These are phyloP conservation scores for Stipa capillata DNA, from an alignment of 176 grass and related monocot genomes.

Conservation along the genomic window DNA sequence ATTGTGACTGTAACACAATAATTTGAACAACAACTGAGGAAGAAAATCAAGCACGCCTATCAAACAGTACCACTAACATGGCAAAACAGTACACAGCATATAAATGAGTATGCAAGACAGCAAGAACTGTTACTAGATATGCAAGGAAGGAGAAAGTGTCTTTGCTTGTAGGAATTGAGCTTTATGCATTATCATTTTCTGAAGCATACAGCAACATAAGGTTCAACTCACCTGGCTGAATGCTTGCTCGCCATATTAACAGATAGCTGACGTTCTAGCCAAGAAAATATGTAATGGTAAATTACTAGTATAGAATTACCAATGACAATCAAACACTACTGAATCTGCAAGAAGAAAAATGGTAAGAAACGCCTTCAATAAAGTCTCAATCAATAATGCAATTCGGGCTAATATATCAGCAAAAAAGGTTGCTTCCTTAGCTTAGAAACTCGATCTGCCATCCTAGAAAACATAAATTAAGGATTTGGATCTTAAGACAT, in stretches of 20 bases:
- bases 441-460: not conserved
- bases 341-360: not conserved
- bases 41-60: not conserved
- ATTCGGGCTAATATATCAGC: not conserved
- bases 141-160: slow-evolving; percentile 3
- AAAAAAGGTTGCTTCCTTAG: not conserved
- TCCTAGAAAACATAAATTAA: not conserved
- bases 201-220: not conserved
- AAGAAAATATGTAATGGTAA: not conserved
- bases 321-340: not conserved
- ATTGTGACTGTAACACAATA: not conserved
- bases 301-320: not conserved
- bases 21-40: not conserved
- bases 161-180: slow-evolving; percentile 33
- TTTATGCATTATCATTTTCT: not conserved
- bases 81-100: not conserved
- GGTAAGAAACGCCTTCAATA: not conserved
- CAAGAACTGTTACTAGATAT: not conserved
- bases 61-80: not conserved
- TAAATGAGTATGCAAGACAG: not conserved
- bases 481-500: not conserved
- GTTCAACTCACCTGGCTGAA: not conserved
- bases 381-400: not conserved
- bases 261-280: not conserved
- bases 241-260: not conserved